Conservation (phyloP, 495 filamentous ascomycete species). For the Astrocystis sublimbata region DNA sequence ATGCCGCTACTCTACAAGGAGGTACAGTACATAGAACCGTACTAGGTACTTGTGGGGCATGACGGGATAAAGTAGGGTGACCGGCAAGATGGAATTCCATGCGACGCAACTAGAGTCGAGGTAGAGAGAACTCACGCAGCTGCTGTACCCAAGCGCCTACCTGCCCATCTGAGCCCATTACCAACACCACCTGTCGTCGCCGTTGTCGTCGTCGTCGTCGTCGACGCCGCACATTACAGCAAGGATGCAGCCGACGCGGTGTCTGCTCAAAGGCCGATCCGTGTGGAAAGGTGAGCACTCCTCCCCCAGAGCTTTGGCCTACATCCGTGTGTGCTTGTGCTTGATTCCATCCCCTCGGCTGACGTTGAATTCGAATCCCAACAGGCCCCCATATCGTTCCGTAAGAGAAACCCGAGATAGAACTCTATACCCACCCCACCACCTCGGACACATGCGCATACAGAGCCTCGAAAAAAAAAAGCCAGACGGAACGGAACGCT, state of each 20-base stretch:
- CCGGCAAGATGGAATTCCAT: too few relatives aligned
- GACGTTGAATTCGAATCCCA: not conserved
- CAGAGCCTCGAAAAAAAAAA: too few relatives aligned
- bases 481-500: not conserved
- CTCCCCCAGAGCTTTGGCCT: not conserved
- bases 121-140: too few relatives aligned
- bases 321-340: not conserved
- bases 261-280: conserved; percentile 52
- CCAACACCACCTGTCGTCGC: not conserved
- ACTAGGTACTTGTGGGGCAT: too few relatives aligned
- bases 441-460: not conserved
- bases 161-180: too few relatives aligned
- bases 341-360: not conserved
- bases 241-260: conserved; percentile 57
- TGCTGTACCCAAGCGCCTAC: too few relatives aligned
- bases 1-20: too few relatives aligned
- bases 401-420: conserved; percentile 51
- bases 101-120: too few relatives aligned
- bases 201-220: conserved; percentile 8
- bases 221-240: conserved; percentile 12
- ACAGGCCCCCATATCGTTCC: conserved; percentile 72
- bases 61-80: too few relatives aligned
- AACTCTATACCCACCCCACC: not conserved
- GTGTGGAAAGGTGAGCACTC: conserved; percentile 57
- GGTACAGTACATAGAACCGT: too few relatives aligned